Evolutionary conservation across 73 alveolate genomes (phyloP).

Genomic region (Stentor roeselii): DNA sequence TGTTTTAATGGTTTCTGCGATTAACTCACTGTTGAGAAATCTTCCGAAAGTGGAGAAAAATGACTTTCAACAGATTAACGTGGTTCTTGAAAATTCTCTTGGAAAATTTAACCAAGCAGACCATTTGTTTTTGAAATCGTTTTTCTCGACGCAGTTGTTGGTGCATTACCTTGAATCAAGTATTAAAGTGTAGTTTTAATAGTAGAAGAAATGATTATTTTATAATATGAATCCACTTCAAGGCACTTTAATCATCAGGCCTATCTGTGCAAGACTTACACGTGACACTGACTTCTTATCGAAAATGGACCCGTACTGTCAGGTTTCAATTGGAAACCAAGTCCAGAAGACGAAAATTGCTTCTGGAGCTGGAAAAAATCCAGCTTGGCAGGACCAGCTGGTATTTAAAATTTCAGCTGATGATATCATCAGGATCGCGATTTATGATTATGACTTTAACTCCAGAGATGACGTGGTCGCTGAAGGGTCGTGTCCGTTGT

Average conservation of each 20-base stretch:
- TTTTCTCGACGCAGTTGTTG: background rate
- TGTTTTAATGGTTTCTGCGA: background rate
- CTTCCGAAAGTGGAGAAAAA: background rate
- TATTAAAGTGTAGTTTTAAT: too few species aligned
- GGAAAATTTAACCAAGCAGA: background rate
- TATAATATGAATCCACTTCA: too few species aligned
- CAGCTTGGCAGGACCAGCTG: constrained; percentile 35
- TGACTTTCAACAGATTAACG: background rate
- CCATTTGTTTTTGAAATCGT: background rate
- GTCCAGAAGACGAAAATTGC: constrained; percentile 24
- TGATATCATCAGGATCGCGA: background rate
- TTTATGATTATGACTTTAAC: background rate
- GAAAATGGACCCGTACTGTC: constrained; percentile 41
- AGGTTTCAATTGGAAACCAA: background rate
- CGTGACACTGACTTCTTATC: constrained; percentile 33
- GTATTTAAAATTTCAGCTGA: background rate
- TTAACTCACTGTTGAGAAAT: background rate
- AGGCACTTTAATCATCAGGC: background rate
- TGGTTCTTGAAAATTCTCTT: background rate
- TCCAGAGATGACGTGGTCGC: background rate
- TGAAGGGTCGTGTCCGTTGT: background rate
- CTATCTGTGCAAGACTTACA: constrained; percentile 29
- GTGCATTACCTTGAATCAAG: background rate
- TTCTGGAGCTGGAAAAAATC: constrained; percentile 30
- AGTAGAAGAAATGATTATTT: too few species aligned